Conservation (phyloP, 345 rosid genomes). For the Triadica sebifera region DNA sequence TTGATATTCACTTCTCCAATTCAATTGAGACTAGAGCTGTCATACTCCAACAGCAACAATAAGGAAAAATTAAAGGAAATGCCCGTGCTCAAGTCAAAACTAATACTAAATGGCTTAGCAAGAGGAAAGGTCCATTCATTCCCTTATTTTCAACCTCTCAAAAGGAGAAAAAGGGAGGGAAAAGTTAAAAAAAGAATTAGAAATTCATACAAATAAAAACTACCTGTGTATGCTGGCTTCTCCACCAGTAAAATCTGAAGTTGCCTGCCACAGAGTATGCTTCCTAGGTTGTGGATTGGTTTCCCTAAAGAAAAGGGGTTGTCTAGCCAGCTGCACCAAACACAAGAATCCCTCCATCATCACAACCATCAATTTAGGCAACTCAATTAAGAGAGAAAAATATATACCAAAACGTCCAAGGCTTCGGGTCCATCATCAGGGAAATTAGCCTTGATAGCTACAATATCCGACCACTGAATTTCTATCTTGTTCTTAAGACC, state of each 20-base stretch:
- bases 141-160: background rate
- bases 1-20: too few relatives aligned
- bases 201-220: background rate
- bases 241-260: slow-evolving; percentile 97
- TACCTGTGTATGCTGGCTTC: slow-evolving; percentile 85
- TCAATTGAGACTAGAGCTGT: too few relatives aligned
- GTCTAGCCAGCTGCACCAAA: slow-evolving; percentile 74
- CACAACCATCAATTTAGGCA: background rate
- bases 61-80: background rate
- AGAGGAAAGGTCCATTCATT: background rate
- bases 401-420: slow-evolving; percentile 70
- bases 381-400: too few relatives aligned
- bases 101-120: background rate
- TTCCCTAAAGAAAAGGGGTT: slow-evolving; percentile 93
- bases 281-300: slow-evolving; percentile 98
- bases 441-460: slow-evolving; percentile 75
- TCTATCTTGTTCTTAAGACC: slow-evolving; percentile 97
- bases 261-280: slow-evolving; percentile 98
- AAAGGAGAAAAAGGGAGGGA: too few relatives aligned
- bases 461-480: slow-evolving; percentile 96
- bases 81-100: background rate
- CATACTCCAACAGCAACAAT: too few relatives aligned
- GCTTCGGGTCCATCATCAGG: slow-evolving; percentile 83
- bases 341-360: slow-evolving; percentile 4
- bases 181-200: background rate